Conservation (phyloP, 768 basidiomycete species). For the Tulasnella sp. region DNA sequence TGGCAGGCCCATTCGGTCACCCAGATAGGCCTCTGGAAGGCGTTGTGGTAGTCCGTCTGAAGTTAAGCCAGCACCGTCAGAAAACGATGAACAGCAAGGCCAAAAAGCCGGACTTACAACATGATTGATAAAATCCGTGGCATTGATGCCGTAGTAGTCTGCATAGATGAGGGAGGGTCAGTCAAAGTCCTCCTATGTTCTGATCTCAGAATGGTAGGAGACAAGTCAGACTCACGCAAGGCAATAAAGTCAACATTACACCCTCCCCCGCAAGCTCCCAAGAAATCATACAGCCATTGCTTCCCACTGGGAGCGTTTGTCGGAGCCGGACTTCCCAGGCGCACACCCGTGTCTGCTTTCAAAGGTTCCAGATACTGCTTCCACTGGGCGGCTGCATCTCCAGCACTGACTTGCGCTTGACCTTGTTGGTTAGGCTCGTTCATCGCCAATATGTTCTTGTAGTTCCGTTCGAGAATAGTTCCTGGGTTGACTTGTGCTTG, state of each 20-base stretch:
- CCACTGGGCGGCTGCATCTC: slow-evolving; percentile 53
- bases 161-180: neutral
- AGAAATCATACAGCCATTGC: slow-evolving; percentile 54
- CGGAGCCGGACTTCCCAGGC: slow-evolving; percentile 54
- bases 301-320: slow-evolving; percentile 53
- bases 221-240: slow-evolving; percentile 43
- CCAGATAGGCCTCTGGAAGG: slow-evolving; percentile 55
- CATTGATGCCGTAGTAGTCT: slow-evolving; percentile 56
- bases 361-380: slow-evolving; percentile 44
- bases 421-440: slow-evolving; percentile 50
- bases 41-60: slow-evolving; percentile 47
- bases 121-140: slow-evolving; percentile 52
- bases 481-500: slow-evolving; percentile 42
- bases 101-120: slow-evolving; percentile 32
- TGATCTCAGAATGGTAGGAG: neutral
- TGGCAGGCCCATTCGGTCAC: slow-evolving; percentile 60
- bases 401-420: slow-evolving; percentile 52
- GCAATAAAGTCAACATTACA: slow-evolving; percentile 60
- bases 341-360: slow-evolving; percentile 41
- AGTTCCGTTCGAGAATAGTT: slow-evolving; percentile 41
- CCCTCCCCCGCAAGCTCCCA: slow-evolving; percentile 47
- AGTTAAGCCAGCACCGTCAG: neutral
- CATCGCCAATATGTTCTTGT: slow-evolving; percentile 50
- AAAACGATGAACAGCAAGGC: neutral
- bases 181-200: neutral